phyloP scores from a whole-genome alignment of 805 yeast species.

The Starmerella floris region DNA sequence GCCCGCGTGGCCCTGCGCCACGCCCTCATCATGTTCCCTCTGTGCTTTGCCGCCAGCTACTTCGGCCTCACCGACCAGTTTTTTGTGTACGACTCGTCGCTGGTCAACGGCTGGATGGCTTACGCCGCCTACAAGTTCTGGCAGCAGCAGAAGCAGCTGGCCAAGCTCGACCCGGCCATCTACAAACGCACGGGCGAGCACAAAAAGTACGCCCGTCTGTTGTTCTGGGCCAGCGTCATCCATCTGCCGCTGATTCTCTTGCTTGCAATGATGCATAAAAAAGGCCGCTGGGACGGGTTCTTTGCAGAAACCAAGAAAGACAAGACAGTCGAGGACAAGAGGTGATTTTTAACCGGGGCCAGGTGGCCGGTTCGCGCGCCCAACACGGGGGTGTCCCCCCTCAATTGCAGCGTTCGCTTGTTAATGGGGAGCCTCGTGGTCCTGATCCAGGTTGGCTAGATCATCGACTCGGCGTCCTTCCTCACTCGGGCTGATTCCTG shows the following conservation, averaged over 20 bases:
- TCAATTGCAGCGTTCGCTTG: too few species aligned
- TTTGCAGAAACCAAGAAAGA: conserved; percentile 4
- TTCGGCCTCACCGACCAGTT: conserved; percentile 70
- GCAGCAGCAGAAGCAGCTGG: conserved; percentile 49
- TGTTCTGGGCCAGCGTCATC: conserved; percentile 90
- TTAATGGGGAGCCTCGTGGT: too few species aligned
- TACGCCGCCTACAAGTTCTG: conserved; percentile 71
- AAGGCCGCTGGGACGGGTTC: conserved; percentile 84
- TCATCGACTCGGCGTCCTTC: too few species aligned
- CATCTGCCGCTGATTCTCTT: conserved; percentile 83
- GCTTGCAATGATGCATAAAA: conserved; percentile 86
- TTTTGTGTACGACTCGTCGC: conserved; percentile 66
- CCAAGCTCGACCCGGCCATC: conserved; percentile 23
- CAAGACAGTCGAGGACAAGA: too few species aligned
- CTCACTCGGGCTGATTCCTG: too few species aligned
- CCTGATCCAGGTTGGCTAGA: too few species aligned
- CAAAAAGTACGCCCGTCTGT: conserved; percentile 58
- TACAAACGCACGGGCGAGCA: conserved; percentile 26
- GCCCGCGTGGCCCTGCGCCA: conserved; percentile 89
- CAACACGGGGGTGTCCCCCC: background rate
- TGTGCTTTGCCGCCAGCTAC: conserved; percentile 71
- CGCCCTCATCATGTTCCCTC: conserved; percentile 83
- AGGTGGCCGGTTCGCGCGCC: background rate
- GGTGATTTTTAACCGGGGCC: background rate
- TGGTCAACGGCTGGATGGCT: conserved; percentile 77